phyloP scores from a whole-genome alignment of 805 yeast genomes.

The Lipomyces kockii region DNA sequence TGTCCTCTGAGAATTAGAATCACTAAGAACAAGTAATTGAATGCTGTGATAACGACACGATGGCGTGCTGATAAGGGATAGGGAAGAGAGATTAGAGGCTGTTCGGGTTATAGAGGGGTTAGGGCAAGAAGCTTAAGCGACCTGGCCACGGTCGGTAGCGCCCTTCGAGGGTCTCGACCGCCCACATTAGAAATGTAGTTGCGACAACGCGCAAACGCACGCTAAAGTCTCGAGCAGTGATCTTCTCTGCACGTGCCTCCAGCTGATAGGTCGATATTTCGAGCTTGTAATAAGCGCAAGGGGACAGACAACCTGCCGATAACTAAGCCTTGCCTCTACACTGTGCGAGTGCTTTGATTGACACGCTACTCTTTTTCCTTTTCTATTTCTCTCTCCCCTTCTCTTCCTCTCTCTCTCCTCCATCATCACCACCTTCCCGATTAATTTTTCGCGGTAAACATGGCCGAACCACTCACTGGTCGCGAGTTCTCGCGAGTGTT shows the following conservation, averaged over 20 bases:
- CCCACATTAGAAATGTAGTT: not conserved
- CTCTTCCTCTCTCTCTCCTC: not conserved
- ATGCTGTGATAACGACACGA: not conserved
- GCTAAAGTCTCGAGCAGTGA: not conserved
- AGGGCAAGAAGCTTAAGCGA: not conserved
- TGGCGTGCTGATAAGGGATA: not conserved
- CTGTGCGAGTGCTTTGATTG: not conserved
- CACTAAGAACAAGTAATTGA: not conserved
- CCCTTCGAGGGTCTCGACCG: not conserved
- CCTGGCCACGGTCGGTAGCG: too few species aligned
- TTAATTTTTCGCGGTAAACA: constrained; percentile 1
- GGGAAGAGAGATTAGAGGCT: not conserved
- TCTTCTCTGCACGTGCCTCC: constrained; percentile 1
- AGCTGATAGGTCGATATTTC: not conserved
- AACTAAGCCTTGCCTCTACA: not conserved
- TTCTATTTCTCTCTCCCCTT: constrained; percentile 7
- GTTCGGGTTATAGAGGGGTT: not conserved
- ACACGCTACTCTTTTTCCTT: not conserved
- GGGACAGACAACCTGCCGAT: not conserved
- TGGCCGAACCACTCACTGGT: constrained; percentile 32
- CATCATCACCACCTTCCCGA: not conserved
- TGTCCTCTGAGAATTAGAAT: not conserved
- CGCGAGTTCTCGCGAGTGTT: constrained; percentile 36
- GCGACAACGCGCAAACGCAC: not conserved
- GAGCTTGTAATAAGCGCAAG: not conserved